phyloP scores from a whole-genome alignment of 352 stramenopile genomes.

The Nothophytophthora sp. region DNA sequence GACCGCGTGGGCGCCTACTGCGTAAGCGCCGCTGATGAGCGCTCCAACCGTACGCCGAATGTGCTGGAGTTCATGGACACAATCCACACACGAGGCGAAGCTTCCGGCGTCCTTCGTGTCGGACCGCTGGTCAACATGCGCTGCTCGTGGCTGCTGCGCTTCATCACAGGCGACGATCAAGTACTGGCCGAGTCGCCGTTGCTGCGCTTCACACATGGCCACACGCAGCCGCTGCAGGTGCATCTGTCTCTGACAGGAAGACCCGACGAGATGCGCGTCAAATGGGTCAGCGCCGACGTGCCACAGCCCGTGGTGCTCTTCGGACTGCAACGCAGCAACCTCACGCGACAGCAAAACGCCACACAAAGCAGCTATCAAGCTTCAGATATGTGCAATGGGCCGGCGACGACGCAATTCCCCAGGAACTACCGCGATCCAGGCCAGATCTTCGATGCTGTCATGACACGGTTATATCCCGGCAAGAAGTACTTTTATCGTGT shows the following conservation, averaged over 20 bases:
- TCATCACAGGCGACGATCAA: slow-evolving; percentile 25
- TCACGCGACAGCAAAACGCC: slow-evolving; percentile 10
- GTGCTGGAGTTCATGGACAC: slow-evolving; percentile 27
- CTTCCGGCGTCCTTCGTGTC: slow-evolving; percentile 24
- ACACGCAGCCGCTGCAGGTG: slow-evolving; percentile 44
- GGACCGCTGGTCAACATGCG: slow-evolving; percentile 52
- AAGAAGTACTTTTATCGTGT: slow-evolving; percentile 43
- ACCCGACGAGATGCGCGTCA: slow-evolving; percentile 46
- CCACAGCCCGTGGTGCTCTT: slow-evolving; percentile 38
- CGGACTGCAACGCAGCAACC: slow-evolving; percentile 18
- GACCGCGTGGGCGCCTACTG: slow-evolving; percentile 36
- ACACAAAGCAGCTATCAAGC: slow-evolving; percentile 31
- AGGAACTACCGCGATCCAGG: slow-evolving; percentile 32
- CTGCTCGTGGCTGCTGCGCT: slow-evolving; percentile 46
- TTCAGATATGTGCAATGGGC: slow-evolving; percentile 32
- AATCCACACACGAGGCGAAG: slow-evolving; percentile 19
- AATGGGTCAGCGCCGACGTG: slow-evolving; percentile 53
- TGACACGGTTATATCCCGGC: slow-evolving; percentile 30
- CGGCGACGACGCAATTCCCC: slow-evolving; percentile 16
- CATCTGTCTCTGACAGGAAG: slow-evolving; percentile 39
- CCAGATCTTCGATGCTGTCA: slow-evolving; percentile 44
- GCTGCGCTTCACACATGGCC: slow-evolving; percentile 32
- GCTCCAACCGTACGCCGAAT: slow-evolving; percentile 9
- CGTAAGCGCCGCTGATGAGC: slow-evolving; percentile 24
- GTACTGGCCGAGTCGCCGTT: slow-evolving; percentile 32